Evolutionary conservation across 306 rosid species (phyloP).

Genomic region (Lablab purpureus): DNA sequence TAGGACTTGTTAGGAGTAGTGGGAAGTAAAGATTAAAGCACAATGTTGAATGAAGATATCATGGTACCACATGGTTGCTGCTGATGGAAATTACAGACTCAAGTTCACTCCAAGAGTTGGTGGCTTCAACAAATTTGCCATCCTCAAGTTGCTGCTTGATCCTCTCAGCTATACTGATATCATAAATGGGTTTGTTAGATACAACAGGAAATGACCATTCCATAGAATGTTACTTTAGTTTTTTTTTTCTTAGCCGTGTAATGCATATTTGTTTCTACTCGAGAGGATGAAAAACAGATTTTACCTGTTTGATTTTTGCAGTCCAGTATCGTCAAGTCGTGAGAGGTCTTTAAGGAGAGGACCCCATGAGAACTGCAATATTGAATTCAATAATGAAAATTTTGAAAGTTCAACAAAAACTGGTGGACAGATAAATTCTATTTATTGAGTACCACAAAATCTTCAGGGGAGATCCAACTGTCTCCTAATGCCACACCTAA

Average conservation of each 20-base stretch:
- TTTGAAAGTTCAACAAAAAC: constrained; percentile 21
- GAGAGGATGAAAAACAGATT: constrained; percentile 34
- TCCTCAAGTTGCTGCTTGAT: constrained; percentile 67
- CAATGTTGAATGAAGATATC: constrained; percentile 11
- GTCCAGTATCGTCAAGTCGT: constrained; percentile 68
- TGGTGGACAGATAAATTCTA: not conserved
- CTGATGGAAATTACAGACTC: constrained; percentile 47
- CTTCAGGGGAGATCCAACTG: constrained; percentile 98
- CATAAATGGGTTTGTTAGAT: constrained; percentile 40
- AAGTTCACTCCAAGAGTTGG: constrained; percentile 66
- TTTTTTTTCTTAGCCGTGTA: too few relatives aligned
- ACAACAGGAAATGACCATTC: constrained; percentile 12
- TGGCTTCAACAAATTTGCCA: constrained; percentile 70
- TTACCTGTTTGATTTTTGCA: constrained; percentile 68
- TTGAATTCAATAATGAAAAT: not conserved
- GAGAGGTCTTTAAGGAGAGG: constrained; percentile 92
- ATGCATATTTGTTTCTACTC: not conserved
- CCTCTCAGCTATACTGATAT: constrained; percentile 69
- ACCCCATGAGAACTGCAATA: constrained; percentile 86
- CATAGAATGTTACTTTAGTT: constrained; percentile 2
- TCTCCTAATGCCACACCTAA: constrained; percentile 94
- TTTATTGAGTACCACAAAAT: constrained; percentile 67
- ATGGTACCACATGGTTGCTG: constrained; percentile 76
- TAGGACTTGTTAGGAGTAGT: not conserved
- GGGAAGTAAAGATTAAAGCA: not conserved